A percentile compares a stretch with the other conserved stretches of the same genome.
phyloP scores from a whole-genome alignment of 73 alveolate genomes.

The Tetrahymena elliotti region DNA sequence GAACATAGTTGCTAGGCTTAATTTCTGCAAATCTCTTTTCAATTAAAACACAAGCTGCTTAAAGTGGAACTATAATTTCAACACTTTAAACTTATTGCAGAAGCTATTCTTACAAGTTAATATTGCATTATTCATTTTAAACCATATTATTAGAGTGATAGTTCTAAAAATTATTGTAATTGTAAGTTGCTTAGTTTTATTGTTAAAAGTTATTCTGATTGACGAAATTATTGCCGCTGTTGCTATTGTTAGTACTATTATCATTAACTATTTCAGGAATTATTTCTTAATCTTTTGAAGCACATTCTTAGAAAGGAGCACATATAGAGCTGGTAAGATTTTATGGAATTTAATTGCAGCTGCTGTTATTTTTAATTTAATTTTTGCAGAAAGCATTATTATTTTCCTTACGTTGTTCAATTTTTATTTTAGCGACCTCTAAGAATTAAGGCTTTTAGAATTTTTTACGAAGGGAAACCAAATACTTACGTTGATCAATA shows the following conservation, averaged over 20 bases:
- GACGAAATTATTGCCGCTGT: not conserved
- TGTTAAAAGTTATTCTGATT: not conserved
- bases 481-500: slow-evolving; percentile 1
- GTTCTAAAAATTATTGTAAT: not conserved
- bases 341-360: not conserved
- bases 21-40: not conserved
- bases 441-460: slow-evolving; percentile 14
- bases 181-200: not conserved
- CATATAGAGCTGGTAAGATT: not conserved
- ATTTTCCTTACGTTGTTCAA: slow-evolving; percentile 2
- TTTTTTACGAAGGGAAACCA: slow-evolving; percentile 17
- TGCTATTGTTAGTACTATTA: too few species aligned
- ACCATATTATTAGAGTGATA: not conserved
- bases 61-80: not conserved
- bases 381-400: not conserved
- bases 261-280: not conserved
- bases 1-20: not conserved
- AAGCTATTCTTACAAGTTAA: not conserved
- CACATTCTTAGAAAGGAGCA: not conserved
- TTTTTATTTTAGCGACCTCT: slow-evolving; percentile 30
- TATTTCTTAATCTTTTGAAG: not conserved
- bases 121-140: not conserved
- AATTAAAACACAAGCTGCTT: not conserved
- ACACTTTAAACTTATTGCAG: not conserved
- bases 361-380: not conserved